Evolutionary conservation across 2,329 filamentous ascomycete species (phyloP), one percentile per base, ranked within the genome.

Genomic region (Calycina marina): DNA sequence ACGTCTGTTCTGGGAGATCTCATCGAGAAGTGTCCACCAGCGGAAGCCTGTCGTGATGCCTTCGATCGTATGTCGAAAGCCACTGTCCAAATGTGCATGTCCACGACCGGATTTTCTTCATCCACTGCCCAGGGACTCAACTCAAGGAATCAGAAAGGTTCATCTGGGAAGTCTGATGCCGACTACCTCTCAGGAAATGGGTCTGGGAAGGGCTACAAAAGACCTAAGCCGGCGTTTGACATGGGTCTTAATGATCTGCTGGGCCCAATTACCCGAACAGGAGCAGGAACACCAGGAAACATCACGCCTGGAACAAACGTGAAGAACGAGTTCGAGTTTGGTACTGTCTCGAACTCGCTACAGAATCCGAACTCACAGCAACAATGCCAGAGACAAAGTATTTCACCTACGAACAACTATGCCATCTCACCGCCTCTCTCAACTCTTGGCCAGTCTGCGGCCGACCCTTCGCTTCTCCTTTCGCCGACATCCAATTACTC

Each of bases 11-110:
- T 96, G 26, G 78, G 75, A 4, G 90, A 94, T 50, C 66, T 96
- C 40, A 86, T 92, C 43, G 82, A 92, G 44, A 93, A 93, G 54
- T 96, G 90, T 45, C 86, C 88, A 0, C 88, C 88, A 0, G 88
- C 88, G 18, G 86, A 94, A 62, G 84, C 86, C 8, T 96, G 88
- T 54, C 75, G 85, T 10, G 86, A 96, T 53, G 86, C 90, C 1
- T 94, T 96, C 52, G 83, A 93, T 47, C 73, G 88, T 24, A 96
- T 93, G 61, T 86, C 83, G 47, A 93, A 90, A 59, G 86, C 86
- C 6, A 96, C 88, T 0, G 80, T 96, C 30, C 83, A 88, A 51
- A 94, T 94, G 86, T 85, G 82, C 44, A 77, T 86, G 53, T 82
- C 79, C 2, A 88, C 78, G 1, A 86, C 49, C 2, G 50, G 50